Percentiles rank a stretch among this genome's conserved stretches.
These are phyloP conservation scores for Quercus lobata DNA, from an alignment of 331 rosid genomes.

Conservation along the genomic window DNA sequence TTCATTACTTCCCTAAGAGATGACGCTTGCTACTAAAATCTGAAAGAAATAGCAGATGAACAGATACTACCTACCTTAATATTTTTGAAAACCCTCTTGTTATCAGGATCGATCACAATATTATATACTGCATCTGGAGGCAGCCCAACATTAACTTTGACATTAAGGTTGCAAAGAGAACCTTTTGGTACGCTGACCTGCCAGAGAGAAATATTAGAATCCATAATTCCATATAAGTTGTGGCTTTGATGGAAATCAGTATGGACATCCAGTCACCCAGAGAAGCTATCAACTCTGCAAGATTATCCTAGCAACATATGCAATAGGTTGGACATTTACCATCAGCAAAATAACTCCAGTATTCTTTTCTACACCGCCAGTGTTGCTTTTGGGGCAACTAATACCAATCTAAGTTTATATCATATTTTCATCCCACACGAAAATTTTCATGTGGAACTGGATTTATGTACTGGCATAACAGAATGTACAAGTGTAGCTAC, in stretches of 20 bases:
- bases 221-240: not conserved
- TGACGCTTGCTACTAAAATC: not conserved
- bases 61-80: slow-evolving; percentile 53
- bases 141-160: slow-evolving; percentile 72
- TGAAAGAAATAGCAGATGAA: slow-evolving; percentile 3
- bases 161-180: slow-evolving; percentile 83
- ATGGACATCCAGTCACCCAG: not conserved
- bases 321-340: not conserved
- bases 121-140: slow-evolving; percentile 95
- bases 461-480: not conserved
- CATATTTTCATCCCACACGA: not conserved
- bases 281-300: not conserved
- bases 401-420: not conserved
- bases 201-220: slow-evolving; percentile 15
- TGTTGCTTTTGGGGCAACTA: not conserved
- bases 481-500: not conserved
- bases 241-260: not conserved
- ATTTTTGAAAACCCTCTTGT: slow-evolving; percentile 91
- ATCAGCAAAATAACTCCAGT: not conserved
- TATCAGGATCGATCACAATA: slow-evolving; percentile 89
- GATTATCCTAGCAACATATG: not conserved
- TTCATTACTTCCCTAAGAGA: not conserved
- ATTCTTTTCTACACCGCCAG: not conserved
- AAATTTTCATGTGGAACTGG: not conserved
- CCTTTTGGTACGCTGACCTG: slow-evolving; percentile 95